A percentile compares a stretch with the other conserved stretches of the same genome.
Evolutionary conservation across 805 yeast genomes (phyloP).

Genomic region (Ogataea populi-albae): DNA sequence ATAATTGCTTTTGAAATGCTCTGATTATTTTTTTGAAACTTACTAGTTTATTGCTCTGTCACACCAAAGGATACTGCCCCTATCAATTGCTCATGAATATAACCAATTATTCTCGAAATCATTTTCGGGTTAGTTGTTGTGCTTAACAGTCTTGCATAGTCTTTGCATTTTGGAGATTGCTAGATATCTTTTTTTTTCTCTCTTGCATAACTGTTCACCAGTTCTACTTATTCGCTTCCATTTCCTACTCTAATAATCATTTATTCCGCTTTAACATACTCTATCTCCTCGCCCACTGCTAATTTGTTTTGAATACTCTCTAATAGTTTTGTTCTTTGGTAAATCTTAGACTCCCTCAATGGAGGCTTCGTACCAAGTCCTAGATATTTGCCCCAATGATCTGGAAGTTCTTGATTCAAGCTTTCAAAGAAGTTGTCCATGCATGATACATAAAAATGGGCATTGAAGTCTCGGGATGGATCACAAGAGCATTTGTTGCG

Average conservation of each 20-base stretch:
- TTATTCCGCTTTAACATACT: conserved; percentile 3
- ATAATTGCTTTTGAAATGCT: not conserved
- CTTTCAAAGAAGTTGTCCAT: conserved; percentile 8
- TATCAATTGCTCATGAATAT: no score
- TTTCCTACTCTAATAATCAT: no score
- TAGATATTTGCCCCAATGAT: conserved; percentile 7
- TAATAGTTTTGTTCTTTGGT: conserved; percentile 5
- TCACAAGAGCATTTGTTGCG: conserved; percentile 48
- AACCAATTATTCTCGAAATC: no score
- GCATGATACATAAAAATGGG: conserved; percentile 29
- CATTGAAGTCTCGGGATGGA: conserved; percentile 46
- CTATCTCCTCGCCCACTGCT: conserved; percentile 2
- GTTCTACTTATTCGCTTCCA: no score
- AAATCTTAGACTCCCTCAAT: conserved; percentile 3
- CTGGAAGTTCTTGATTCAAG: conserved; percentile 2
- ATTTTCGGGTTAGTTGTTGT: no score
- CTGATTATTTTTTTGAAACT: not conserved
- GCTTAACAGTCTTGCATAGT: no score
- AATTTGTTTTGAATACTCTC: conserved; percentile 4
- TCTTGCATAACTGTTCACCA: no score
- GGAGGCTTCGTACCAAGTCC: conserved; percentile 6
- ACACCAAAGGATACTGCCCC: no score
- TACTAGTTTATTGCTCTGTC: no score
- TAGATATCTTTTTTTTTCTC: no score
- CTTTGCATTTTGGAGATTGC: no score